Percentiles rank a stretch among this genome's conserved stretches.
Conservation (phyloP, 2,329 filamentous ascomycete genomes). For the Harringtonia aguacate region DNA sequence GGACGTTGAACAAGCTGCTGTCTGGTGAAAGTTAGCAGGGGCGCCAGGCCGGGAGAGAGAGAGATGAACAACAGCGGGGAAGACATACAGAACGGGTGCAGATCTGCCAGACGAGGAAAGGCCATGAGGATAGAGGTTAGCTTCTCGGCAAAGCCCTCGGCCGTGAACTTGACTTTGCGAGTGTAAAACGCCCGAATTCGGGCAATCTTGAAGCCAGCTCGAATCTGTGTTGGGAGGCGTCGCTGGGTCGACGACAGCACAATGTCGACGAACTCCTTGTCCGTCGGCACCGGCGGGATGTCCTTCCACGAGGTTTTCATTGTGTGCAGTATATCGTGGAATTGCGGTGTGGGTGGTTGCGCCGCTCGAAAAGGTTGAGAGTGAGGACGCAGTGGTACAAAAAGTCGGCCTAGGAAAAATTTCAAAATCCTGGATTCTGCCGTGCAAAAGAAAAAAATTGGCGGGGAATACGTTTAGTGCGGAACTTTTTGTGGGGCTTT, state of each 20-base stretch:
- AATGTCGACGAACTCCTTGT: constrained; percentile 95
- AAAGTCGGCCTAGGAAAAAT: constrained; percentile 1
- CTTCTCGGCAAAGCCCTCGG: constrained; percentile 79
- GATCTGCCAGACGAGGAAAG: constrained; percentile 86
- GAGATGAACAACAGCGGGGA: neutral
- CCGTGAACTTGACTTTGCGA: constrained; percentile 94
- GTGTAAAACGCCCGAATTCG: constrained; percentile 92
- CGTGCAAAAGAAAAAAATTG: constrained; percentile 3
- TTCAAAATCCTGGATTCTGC: constrained; percentile 5
- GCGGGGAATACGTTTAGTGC: constrained; percentile 2
- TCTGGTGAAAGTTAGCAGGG: constrained; percentile 13
- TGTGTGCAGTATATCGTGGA: neutral
- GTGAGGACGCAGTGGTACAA: neutral
- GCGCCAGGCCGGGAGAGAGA: neutral
- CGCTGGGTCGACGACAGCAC: constrained; percentile 89
- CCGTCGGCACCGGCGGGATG: constrained; percentile 80
- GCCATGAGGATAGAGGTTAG: constrained; percentile 81
- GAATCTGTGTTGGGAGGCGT: constrained; percentile 79
- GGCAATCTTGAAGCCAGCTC: constrained; percentile 90
- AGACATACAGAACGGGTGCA: constrained; percentile 84
- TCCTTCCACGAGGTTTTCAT: constrained; percentile 42
- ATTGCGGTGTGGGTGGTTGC: neutral
- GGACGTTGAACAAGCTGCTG: constrained; percentile 83
- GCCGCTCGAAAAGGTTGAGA: neutral
- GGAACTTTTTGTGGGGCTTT: no score